Percentiles rank a stretch among this genome's conserved stretches.
These are phyloP conservation scores for Komagataella populi DNA, from an alignment of 805 yeast species.

Conservation along the genomic window DNA sequence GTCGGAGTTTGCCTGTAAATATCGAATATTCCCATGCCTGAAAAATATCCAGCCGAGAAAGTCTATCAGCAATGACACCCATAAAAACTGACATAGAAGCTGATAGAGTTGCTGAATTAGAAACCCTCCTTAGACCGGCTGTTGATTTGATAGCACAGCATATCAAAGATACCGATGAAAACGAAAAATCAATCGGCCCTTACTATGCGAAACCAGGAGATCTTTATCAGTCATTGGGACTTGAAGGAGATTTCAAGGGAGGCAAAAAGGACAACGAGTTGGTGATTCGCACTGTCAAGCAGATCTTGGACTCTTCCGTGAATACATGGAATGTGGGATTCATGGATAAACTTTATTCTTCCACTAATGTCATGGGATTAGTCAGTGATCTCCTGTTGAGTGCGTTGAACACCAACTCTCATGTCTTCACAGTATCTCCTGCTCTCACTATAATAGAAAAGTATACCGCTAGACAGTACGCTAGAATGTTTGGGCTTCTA, in stretches of 20 bases:
- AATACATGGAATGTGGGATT: conserved; percentile 85
- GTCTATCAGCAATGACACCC: neutral
- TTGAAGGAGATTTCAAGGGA: conserved; percentile 4
- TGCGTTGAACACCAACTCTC: conserved; percentile 69
- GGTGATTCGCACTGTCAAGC: conserved; percentile 10
- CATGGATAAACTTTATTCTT: conserved; percentile 71
- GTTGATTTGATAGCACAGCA: conserved; percentile 38
- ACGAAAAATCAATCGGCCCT: conserved; percentile 35
- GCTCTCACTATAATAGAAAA: conserved; percentile 66
- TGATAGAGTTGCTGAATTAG: conserved; percentile 43
- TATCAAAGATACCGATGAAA: conserved; percentile 30
- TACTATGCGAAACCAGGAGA: conserved; percentile 33
- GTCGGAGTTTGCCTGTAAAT: neutral
- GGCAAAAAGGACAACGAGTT: conserved; percentile 14
- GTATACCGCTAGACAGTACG: conserved; percentile 53
- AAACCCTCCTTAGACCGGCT: conserved; percentile 34
- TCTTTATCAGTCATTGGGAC: conserved; percentile 21
- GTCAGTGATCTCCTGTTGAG: conserved; percentile 58
- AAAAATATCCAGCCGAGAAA: neutral
- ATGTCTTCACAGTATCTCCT: conserved; percentile 78
- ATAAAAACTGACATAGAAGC: conserved; percentile 25
- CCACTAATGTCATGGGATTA: conserved; percentile 78
- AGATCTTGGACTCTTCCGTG: conserved; percentile 49
- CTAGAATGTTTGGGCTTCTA: conserved; percentile 45
- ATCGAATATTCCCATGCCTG: neutral